Evolutionary conservation across 2,329 filamentous ascomycete species (phyloP).

Genomic region (Clonostachys rosea): DNA sequence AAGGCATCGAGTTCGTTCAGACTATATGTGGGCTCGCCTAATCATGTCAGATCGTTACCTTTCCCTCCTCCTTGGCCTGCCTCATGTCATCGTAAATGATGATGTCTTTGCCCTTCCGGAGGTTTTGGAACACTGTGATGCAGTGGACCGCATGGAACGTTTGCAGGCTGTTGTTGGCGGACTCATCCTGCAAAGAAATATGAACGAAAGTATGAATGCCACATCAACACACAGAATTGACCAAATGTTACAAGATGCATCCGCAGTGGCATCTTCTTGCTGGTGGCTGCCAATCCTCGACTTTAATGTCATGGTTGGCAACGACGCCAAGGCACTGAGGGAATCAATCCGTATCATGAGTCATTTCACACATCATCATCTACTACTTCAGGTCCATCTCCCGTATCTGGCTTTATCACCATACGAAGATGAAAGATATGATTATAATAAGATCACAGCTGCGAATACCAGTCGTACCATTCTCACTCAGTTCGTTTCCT

Average conservation of each 20-base stretch:
- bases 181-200: neutral
- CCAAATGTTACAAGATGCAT: neutral
- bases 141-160: neutral
- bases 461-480: neutral
- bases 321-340: neutral
- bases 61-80: conserved; percentile 44
- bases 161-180: neutral
- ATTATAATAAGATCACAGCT: neutral
- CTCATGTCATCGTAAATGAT: conserved; percentile 9
- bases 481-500: neutral
- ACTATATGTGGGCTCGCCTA: conserved; percentile 41
- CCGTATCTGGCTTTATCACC: neutral
- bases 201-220: neutral
- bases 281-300: neutral
- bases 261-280: neutral
- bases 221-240: neutral
- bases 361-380: neutral
- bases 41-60: conserved; percentile 44
- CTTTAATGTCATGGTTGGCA: neutral
- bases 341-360: neutral
- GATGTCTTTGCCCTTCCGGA: neutral
- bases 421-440: neutral
- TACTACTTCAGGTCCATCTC: neutral
- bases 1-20: conserved; percentile 13
- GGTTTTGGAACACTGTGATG: neutral